Evolutionary conservation across 345 rosid genomes (phyloP).

Genomic region (Brassica carinata): DNA sequence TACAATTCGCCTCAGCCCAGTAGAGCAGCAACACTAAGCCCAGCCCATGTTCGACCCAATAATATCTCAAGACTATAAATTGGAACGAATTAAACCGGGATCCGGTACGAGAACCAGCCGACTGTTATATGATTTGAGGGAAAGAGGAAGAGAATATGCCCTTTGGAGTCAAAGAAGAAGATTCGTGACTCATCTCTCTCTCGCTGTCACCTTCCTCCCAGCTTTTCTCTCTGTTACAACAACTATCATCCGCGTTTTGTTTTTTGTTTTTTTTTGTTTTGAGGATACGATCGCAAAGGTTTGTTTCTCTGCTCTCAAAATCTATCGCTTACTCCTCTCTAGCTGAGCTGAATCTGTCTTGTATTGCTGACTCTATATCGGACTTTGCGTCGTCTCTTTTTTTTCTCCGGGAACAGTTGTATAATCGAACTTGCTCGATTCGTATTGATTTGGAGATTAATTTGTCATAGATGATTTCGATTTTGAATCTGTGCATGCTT

Average conservation of each 20-base stretch:
- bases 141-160: constrained; percentile 25
- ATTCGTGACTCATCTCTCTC: constrained; percentile 21
- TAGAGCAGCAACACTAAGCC: background rate
- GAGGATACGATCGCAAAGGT: constrained; percentile 10
- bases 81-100: constrained; percentile 15
- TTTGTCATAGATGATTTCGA: background rate
- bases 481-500: constrained; percentile 25
- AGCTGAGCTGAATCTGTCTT: background rate
- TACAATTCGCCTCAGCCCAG: background rate
- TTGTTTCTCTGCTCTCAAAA: constrained; percentile 6
- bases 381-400: background rate
- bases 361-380: background rate
- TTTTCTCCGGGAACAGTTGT: background rate
- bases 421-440: background rate
- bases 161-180: constrained; percentile 25
- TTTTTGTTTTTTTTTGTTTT: too few species aligned
- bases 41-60: constrained; percentile 2
- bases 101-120: constrained; percentile 19
- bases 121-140: background rate
- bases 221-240: constrained; percentile 1
- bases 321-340: constrained; percentile 1
- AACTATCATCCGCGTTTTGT: background rate
- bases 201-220: constrained; percentile 1
- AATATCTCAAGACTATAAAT: background rate
- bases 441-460: background rate